phyloP scores from a whole-genome alignment of 495 filamentous ascomycete genomes.

The Apodospora peruviana region DNA sequence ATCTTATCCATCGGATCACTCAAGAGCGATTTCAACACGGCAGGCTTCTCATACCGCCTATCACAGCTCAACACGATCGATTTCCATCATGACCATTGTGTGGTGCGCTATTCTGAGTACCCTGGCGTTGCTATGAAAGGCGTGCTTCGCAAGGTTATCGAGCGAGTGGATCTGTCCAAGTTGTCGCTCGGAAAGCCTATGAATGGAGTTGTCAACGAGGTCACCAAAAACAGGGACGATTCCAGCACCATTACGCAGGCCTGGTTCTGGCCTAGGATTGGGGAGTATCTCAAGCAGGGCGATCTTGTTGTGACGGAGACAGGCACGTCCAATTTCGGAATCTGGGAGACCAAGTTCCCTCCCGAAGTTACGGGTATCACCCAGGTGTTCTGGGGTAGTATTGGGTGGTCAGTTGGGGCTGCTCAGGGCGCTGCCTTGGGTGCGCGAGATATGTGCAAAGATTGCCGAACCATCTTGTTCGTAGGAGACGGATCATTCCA shows the following conservation, averaged over 20 bases:
- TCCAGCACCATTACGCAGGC: constrained; percentile 65
- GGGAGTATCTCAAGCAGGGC: constrained; percentile 66
- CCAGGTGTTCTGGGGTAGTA: constrained; percentile 86
- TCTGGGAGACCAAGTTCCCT: constrained; percentile 83
- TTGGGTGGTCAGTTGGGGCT: constrained; percentile 76
- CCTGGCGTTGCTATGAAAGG: constrained; percentile 80
- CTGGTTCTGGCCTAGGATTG: constrained; percentile 81
- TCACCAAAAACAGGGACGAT: constrained; percentile 47
- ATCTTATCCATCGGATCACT: constrained; percentile 80
- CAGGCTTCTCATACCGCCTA: constrained; percentile 81
- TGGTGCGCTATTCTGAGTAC: constrained; percentile 76
- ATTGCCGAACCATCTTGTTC: constrained; percentile 70
- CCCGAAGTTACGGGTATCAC: constrained; percentile 66
- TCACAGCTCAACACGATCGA: constrained; percentile 81
- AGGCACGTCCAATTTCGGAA: constrained; percentile 84
- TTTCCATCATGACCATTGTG: constrained; percentile 73
- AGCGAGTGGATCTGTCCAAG: constrained; percentile 53
- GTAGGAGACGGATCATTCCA: constrained; percentile 87
- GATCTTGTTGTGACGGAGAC: constrained; percentile 88
- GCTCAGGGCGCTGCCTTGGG: constrained; percentile 72
- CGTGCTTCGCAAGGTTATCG: constrained; percentile 69
- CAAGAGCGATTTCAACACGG: constrained; percentile 83
- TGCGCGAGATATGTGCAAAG: constrained; percentile 48
- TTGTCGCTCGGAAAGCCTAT: constrained; percentile 37
- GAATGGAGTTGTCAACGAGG: constrained; percentile 50